Base-by-base conservation (phyloP, 495 filamentous ascomycete species). In the Penicillium canariense region DNA sequence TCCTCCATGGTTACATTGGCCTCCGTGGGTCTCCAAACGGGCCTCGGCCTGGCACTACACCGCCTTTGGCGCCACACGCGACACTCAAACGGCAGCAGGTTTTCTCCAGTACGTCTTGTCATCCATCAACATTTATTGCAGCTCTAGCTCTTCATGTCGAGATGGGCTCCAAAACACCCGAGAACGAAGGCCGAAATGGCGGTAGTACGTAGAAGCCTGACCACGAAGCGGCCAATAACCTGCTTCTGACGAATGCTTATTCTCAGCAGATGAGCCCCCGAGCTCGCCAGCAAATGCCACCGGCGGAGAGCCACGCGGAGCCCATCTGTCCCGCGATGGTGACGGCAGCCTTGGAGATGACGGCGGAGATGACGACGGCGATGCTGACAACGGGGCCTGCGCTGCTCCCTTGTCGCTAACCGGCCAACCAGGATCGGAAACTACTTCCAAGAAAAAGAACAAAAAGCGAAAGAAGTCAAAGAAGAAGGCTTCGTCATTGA, bases 281-380 rank as follows among this genome's bases (percentile, higher is more conserved):
- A 48, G 49, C 59, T 59, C 60, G 63, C 36, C 59, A 77, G 58
- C 67, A 40, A 77, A 77, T 56, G 67, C 74, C 31, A 67, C 66
- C 27, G 71, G 77, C 14, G 67, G 65, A 30, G 68, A 71, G 55
- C 66, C 72, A 39, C 66, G 68, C 14, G 72, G 72, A 9, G 52
- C 47, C 32, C 66, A 73, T 56, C 47, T 68, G 36, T 57, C 73
- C 40, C 67, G 65, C 28, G 74, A 74, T 38, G 70, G 77, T n/a
- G 77, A 78, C 61, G 62, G 66, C 8, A 52, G 49, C 27, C 34
- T 69, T 45, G 72, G 65, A 42, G 71, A 74, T 44, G 70, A 71
- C 47, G 80, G 77, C 32, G 78, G 73, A 23, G 83, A 82, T 48
- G 84, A 83, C 31, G 82, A 84, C 49, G 84, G 82, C 34, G 80